Conservation (phyloP, 148 eudicot genomes). For the Chenopodium formosanum region DNA sequence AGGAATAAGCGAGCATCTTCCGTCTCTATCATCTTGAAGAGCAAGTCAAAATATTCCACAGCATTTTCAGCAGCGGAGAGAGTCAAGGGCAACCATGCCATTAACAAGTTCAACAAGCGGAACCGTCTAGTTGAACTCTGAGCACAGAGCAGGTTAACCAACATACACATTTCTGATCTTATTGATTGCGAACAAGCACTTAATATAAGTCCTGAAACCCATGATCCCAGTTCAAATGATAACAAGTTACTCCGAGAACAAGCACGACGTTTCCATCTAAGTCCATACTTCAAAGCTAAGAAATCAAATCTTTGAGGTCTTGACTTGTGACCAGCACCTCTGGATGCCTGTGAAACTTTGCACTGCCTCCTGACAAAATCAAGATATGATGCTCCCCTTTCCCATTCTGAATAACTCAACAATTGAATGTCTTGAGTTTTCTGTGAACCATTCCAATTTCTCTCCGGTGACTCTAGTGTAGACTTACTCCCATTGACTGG, state of each 20-base stretch:
- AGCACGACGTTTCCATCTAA: conserved; percentile 88
- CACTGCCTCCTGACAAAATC: conserved; percentile 99
- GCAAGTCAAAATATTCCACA: conserved; percentile 89
- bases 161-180: conserved; percentile 97
- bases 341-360: conserved; percentile 73
- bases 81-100: conserved; percentile 88
- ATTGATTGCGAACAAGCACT: conserved; percentile 99
- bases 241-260: conserved; percentile 56
- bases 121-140: conserved; percentile 83
- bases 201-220: conserved; percentile 96
- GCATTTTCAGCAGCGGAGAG: conserved; percentile 98
- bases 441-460: conserved; percentile 76
- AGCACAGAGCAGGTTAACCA: conserved; percentile 85
- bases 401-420: conserved; percentile 96
- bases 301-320: conserved; percentile 76
- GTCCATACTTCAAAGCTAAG: conserved; percentile 83
- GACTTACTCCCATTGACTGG: conserved; percentile 52
- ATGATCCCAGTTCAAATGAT: conserved; percentile 96
- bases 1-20: conserved; percentile 98
- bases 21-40: conserved; percentile 88
- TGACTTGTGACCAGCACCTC: conserved; percentile 60
- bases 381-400: conserved; percentile 95
- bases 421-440: conserved; percentile 83
- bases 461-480: conserved; percentile 50
- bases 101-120: conserved; percentile 81